These are phyloP conservation scores for Tuber magnatum DNA, from an alignment of 495 filamentous ascomycete genomes.

Conservation along the genomic window DNA sequence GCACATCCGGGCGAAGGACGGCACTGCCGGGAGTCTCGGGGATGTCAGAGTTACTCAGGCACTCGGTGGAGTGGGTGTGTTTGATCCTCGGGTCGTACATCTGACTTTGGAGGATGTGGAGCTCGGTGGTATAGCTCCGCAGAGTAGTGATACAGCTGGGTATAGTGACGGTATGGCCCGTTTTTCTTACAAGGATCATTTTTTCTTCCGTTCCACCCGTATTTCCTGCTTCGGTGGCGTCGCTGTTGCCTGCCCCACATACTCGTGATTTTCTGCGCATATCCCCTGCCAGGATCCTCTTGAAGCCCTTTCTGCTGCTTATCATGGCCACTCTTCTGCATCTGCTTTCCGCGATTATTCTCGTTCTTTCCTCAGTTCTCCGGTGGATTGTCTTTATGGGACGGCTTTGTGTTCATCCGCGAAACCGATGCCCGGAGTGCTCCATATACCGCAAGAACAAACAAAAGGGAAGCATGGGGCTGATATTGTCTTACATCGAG, in stretches of 20 bases:
- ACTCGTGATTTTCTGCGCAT: background rate
- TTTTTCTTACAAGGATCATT: slow-evolving; percentile 7
- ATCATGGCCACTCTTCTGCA: slow-evolving; percentile 13
- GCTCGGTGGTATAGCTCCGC: background rate
- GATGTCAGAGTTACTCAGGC: slow-evolving; percentile 13
- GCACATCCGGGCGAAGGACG: slow-evolving; percentile 7
- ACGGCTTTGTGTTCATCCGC: background rate
- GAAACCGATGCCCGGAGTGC: background rate
- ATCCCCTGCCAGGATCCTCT: background rate
- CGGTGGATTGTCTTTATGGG: background rate
- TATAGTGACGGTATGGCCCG: slow-evolving; percentile 28
- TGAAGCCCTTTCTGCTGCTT: slow-evolving; percentile 10
- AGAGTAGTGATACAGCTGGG: slow-evolving; percentile 11
- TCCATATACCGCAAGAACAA: slow-evolving; percentile 5
- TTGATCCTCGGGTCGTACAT: slow-evolving; percentile 31
- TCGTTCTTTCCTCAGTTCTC: background rate
- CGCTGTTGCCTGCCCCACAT: background rate
- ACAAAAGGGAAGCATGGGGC: slow-evolving; percentile 28
- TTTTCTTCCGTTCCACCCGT: slow-evolving; percentile 5
- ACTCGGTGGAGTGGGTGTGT: slow-evolving; percentile 17
- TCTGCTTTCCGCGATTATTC: background rate
- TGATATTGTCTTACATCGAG: slow-evolving; percentile 36
- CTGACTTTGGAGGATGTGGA: slow-evolving; percentile 35
- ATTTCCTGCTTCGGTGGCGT: background rate
- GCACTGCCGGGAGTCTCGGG: background rate